Percentiles rank a stretch among this genome's conserved stretches.
Conservation (phyloP, 2,329 filamentous ascomycete genomes). For the Juglanconis sp. region DNA sequence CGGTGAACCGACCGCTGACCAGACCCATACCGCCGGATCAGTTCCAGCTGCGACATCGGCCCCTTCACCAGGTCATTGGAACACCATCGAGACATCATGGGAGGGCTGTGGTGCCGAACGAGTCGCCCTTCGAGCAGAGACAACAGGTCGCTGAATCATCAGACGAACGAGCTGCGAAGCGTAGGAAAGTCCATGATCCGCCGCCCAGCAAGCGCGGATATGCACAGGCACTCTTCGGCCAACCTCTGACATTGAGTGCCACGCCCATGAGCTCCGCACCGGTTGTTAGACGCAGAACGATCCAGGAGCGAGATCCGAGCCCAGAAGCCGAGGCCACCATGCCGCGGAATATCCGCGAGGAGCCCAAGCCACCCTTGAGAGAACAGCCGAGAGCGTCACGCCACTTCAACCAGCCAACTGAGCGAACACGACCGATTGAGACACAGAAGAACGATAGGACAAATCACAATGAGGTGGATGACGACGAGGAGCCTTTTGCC, state of each 20-base stretch:
- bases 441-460: background rate
- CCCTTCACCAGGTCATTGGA: slow-evolving; percentile 60
- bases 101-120: slow-evolving; percentile 52
- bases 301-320: slow-evolving; percentile 12
- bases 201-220: slow-evolving; percentile 46
- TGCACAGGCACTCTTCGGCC: slow-evolving; percentile 49
- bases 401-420: background rate
- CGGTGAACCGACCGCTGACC: slow-evolving; percentile 20
- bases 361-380: background rate
- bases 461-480: background rate
- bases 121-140: slow-evolving; percentile 65
- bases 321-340: background rate
- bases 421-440: background rate
- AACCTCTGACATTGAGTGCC: slow-evolving; percentile 42
- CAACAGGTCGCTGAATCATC: slow-evolving; percentile 28
- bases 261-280: slow-evolving; percentile 32
- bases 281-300: slow-evolving; percentile 20
- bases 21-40: slow-evolving; percentile 26
- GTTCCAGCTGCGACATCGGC: slow-evolving; percentile 39
- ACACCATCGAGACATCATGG: slow-evolving; percentile 62
- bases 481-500: background rate
- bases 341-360: no score
- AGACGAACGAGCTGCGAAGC: slow-evolving; percentile 36
- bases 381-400: background rate
- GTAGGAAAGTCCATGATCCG: slow-evolving; percentile 34